Percentiles rank a stretch among this genome's conserved stretches.
phyloP scores from a whole-genome alignment of 768 basidiomycete species.

The Russula sp. region DNA sequence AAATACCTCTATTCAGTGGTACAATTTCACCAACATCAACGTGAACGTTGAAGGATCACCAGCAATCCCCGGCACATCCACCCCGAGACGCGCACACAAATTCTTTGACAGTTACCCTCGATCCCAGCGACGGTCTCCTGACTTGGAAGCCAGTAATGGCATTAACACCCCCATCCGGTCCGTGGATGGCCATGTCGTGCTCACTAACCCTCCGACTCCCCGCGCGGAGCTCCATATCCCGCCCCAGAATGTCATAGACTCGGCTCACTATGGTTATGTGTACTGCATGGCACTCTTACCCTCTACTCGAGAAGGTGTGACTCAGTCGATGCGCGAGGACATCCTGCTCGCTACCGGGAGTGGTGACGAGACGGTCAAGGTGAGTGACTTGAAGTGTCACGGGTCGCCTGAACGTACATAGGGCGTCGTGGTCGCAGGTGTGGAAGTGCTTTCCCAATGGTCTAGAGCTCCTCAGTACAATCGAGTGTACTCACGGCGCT shows the following conservation, averaged over 20 bases:
- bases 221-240: conserved; percentile 50
- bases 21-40: conserved; percentile 42
- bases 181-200: conserved; percentile 14
- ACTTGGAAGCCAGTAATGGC: conserved; percentile 58
- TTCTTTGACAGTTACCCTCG: conserved; percentile 91
- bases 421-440: conserved; percentile 37
- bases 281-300: conserved; percentile 67
- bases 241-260: conserved; percentile 66
- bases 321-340: conserved; percentile 28
- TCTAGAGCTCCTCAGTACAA: conserved; percentile 54
- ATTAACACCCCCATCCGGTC: conserved; percentile 31
- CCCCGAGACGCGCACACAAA: conserved; percentile 59
- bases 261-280: conserved; percentile 92
- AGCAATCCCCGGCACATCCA: conserved; percentile 15
- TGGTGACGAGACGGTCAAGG: conserved; percentile 89
- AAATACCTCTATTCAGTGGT: conserved; percentile 91
- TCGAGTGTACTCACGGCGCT: conserved; percentile 69
- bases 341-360: conserved; percentile 73
- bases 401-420: neutral
- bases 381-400: conserved; percentile 27
- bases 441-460: conserved; percentile 52
- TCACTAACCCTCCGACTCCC: conserved; percentile 28
- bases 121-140: conserved; percentile 60
- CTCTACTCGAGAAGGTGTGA: conserved; percentile 35
- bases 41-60: conserved; percentile 16